Evolutionary conservation across 441 rosid species (phyloP), one percentile per base, ranked within the genome.

Genomic region (Jatropha podagrica): DNA sequence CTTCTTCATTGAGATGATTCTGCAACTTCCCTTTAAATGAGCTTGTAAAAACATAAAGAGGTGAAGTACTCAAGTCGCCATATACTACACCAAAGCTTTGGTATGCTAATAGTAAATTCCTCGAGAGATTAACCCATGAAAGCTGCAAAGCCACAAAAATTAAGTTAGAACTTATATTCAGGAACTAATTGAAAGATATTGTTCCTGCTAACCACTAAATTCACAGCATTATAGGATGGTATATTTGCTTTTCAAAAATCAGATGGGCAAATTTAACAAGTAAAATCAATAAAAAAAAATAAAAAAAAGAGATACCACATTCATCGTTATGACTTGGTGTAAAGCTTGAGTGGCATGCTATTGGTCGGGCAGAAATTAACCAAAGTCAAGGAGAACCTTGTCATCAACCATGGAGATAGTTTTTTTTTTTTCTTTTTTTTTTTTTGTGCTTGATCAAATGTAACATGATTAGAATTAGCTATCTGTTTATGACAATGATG

Each of bases 71-170:
- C 65, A 94, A 85, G 76, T 86, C 91, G 63, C 97, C 97, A 78
- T 91, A 94, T 67, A 94, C 96, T 23, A 94, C 92, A 7, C 97
- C 98, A 26, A 94, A 84, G 86, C 97, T 94, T 79, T 94, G 97
- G 83, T 92, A 94, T 37, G 98, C 95, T 80, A 94, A 83, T 41
- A 94, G 37, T 74, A 94, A 78, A 85, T 83, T 91, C 81, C 85
- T 81, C 10, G 89, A 86, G 68, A 91, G 84, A 71, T 75, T 86
- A 60, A 74, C 81, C 96, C 95, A 89, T 26, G 90, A 87, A 77
- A 88, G 83, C 97, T 94, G 89, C 85, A 87, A 77, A 73, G 65
- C 68, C 81, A 59, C 58, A 73, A 20, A 69, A 78, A 61, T 17
- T 13, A 62, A 80, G 55, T 48, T 46, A 44, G 68, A 76, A 49